A percentile compares a stretch with the other conserved stretches of the same genome.
Conservation (phyloP, 352 stramenopile genomes). For the Aphanomyces cochlioides region DNA sequence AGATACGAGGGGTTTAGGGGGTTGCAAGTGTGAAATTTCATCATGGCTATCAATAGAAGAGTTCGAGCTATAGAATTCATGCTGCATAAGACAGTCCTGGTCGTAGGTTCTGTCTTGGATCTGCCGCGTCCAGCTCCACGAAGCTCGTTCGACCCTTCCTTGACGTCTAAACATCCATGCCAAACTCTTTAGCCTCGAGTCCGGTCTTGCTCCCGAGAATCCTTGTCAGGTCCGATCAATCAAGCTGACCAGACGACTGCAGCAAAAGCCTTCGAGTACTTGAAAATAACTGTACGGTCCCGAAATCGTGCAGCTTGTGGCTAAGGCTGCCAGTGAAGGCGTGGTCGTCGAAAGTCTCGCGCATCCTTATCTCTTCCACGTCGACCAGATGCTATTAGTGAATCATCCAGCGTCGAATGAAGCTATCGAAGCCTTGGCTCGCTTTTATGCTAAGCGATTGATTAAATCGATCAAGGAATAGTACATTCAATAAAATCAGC, state of each 20-base stretch:
- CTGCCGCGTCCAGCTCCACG: neutral
- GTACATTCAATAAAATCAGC: too few relatives aligned
- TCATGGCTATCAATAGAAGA: too few relatives aligned
- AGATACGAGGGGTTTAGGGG: too few relatives aligned
- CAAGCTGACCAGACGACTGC: neutral
- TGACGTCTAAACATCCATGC: neutral
- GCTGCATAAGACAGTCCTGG: neutral
- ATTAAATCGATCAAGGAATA: too few relatives aligned
- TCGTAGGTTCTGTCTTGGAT: neutral
- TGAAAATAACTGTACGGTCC: neutral
- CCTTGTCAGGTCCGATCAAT: neutral
- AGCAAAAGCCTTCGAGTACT: neutral
- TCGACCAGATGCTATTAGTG: neutral
- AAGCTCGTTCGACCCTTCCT: neutral
- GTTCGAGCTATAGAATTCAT: too few relatives aligned
- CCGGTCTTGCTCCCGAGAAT: neutral
- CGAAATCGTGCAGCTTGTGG: neutral
- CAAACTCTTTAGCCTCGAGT: neutral
- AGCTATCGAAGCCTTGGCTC: neutral
- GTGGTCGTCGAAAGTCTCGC: neutral
- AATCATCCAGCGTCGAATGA: neutral
- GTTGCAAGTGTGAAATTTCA: too few relatives aligned
- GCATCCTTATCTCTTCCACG: neutral
- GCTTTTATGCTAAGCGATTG: too few relatives aligned
- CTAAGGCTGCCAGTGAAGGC: neutral